phyloP scores from a whole-genome alignment of 352 stramenopile species.

The Phytophthora gonapodyides region DNA sequence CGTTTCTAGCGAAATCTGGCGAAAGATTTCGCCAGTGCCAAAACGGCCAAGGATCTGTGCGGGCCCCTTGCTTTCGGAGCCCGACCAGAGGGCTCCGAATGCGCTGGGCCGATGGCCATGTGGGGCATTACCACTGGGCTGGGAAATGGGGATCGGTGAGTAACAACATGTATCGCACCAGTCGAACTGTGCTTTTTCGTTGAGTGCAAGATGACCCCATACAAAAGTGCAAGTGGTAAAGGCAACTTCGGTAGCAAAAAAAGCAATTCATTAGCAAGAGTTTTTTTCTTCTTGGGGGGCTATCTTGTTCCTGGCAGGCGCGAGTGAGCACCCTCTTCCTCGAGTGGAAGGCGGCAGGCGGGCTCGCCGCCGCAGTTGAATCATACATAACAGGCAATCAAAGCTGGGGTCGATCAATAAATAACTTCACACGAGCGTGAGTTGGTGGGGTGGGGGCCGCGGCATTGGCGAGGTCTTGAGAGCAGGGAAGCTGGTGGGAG shows the following conservation, averaged over 20 bases:
- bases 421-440: constrained; percentile 42
- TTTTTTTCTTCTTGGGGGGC: constrained; percentile 20
- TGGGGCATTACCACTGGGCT: too few relatives aligned
- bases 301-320: constrained; percentile 26
- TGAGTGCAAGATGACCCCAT: background rate
- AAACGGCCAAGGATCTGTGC: constrained; percentile 20
- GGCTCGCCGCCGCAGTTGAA: constrained; percentile 27
- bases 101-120: too few relatives aligned
- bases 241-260: constrained; percentile 13
- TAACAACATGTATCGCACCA: constrained; percentile 15
- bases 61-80: constrained; percentile 7
- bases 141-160: constrained; percentile 16
- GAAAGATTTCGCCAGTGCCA: constrained; percentile 9
- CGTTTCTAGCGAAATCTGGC: constrained; percentile 31
- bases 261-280: constrained; percentile 43
- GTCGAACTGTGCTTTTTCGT: constrained; percentile 15
- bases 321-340: constrained; percentile 16
- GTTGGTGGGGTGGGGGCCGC: constrained; percentile 23
- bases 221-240: background rate
- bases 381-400: constrained; percentile 49
- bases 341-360: constrained; percentile 2
- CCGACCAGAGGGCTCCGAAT: background rate
- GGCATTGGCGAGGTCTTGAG: background rate
- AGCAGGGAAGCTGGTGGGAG: background rate
- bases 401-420: constrained; percentile 48